Evolutionary conservation across 2,329 filamentous ascomycete genomes (phyloP).

Genomic region (Fusarium chaquense): DNA sequence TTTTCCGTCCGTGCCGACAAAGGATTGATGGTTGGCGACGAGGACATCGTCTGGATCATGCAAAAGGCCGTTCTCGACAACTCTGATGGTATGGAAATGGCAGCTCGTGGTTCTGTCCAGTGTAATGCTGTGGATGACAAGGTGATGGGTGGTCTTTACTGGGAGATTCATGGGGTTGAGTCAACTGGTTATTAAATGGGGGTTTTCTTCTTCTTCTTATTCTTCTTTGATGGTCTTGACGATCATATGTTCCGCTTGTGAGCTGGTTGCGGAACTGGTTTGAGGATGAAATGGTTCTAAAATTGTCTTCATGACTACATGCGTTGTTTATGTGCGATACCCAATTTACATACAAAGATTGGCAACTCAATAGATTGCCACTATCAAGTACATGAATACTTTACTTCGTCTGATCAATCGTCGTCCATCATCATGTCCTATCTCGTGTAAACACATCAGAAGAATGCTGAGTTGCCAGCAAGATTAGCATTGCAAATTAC

Average conservation of each 20-base stretch:
- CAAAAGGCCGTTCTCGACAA: conserved; percentile 32
- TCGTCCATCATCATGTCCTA: not conserved
- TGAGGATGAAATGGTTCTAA: conserved; percentile 13
- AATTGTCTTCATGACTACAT: conserved; percentile 27
- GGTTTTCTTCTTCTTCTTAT: not conserved
- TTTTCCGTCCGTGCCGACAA: conserved; percentile 44
- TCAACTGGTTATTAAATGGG: conserved; percentile 14
- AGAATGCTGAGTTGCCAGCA: not conserved
- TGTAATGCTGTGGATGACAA: conserved; percentile 20
- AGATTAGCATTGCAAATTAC: not conserved
- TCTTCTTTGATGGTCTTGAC: conserved; percentile 16
- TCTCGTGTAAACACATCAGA: not conserved
- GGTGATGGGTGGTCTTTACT: conserved; percentile 31
- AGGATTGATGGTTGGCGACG: conserved; percentile 30
- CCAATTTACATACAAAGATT: conserved; percentile 20
- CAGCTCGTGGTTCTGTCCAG: conserved; percentile 31
- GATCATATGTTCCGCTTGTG: conserved; percentile 3
- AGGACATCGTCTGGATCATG: conserved; percentile 34
- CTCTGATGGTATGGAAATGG: conserved; percentile 32
- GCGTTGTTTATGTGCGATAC: conserved; percentile 37
- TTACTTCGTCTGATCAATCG: not conserved
- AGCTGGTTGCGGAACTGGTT: conserved; percentile 2
- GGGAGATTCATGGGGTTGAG: conserved; percentile 34
- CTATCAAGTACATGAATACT: conserved; percentile 12
- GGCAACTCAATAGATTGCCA: conserved; percentile 16